Conservation (phyloP, 352 stramenopile genomes). For the Pythium scleroteichum region DNA sequence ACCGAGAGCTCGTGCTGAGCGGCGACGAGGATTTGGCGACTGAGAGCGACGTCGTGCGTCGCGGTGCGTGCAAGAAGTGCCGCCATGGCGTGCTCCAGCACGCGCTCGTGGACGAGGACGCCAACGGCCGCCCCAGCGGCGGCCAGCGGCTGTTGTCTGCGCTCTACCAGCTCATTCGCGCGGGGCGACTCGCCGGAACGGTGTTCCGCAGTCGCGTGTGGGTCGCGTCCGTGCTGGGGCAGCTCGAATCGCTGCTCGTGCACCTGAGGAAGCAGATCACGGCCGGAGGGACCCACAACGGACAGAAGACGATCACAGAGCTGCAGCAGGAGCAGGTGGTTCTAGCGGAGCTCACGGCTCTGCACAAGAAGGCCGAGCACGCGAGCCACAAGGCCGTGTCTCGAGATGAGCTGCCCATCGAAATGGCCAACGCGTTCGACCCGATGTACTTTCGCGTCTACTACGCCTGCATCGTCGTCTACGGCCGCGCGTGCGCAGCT, state of each 20-base stretch:
- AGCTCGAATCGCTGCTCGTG: slow-evolving; percentile 44
- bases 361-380: slow-evolving; percentile 50
- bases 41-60: slow-evolving; percentile 34
- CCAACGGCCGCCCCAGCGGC: slow-evolving; percentile 40
- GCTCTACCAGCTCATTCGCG: slow-evolving; percentile 58
- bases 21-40: slow-evolving; percentile 27
- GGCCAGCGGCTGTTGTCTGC: slow-evolving; percentile 60
- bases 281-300: slow-evolving; percentile 59
- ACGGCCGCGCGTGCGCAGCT: slow-evolving; percentile 58
- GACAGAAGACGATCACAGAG: slow-evolving; percentile 57
- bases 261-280: slow-evolving; percentile 59
- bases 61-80: slow-evolving; percentile 55
- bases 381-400: slow-evolving; percentile 41
- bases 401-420: slow-evolving; percentile 63
- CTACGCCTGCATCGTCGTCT: slow-evolving; percentile 71
- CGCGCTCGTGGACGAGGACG: slow-evolving; percentile 44
- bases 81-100: slow-evolving; percentile 76
- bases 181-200: slow-evolving; percentile 49
- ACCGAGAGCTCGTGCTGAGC: slow-evolving; percentile 30
- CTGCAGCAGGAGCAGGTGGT: slow-evolving; percentile 57
- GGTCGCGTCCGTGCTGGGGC: slow-evolving; percentile 51
- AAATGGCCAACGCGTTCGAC: slow-evolving; percentile 63
- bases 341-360: slow-evolving; percentile 48
- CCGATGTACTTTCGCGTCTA: slow-evolving; percentile 86
- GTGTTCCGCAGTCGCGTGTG: slow-evolving; percentile 68